A percentile compares a stretch with the other conserved stretches of the same genome.
Evolutionary conservation across 495 filamentous ascomycete genomes (phyloP).

Genomic region (Bacidia rubella): DNA sequence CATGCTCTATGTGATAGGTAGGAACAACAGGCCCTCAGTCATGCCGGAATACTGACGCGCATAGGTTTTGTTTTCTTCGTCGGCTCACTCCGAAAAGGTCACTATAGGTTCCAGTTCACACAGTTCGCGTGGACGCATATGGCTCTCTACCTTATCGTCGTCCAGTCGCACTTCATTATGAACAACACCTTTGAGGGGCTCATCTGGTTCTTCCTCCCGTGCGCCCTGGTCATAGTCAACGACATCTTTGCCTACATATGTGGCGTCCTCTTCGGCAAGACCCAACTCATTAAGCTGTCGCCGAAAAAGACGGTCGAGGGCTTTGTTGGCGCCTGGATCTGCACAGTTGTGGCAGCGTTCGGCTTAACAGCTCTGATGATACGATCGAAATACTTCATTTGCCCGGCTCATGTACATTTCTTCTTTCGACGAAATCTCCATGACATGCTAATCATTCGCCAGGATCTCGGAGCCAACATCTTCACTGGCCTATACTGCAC

Average conservation of each 20-base stretch:
- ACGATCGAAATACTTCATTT: slow-evolving; percentile 94
- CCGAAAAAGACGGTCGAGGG: slow-evolving; percentile 99
- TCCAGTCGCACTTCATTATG: slow-evolving; percentile 98
- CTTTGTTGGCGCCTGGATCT: slow-evolving; percentile 93
- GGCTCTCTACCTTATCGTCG: slow-evolving; percentile 94
- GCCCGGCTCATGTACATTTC: slow-evolving; percentile 66
- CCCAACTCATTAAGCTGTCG: slow-evolving; percentile 93
- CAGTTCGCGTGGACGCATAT: slow-evolving; percentile 99
- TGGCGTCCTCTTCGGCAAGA: slow-evolving; percentile 92
- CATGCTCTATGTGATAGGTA: slow-evolving; percentile 91
- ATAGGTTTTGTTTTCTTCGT: slow-evolving; percentile 98
- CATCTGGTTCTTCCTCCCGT: slow-evolving; percentile 99
- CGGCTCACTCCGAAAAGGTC: slow-evolving; percentile 82
- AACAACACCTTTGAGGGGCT: slow-evolving; percentile 99
- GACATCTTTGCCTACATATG: slow-evolving; percentile 98
- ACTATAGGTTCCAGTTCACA: slow-evolving; percentile 96
- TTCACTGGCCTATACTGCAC: slow-evolving; percentile 82
- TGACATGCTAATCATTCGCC: too few relatives aligned
- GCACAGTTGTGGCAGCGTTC: slow-evolving; percentile 76
- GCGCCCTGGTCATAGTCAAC: slow-evolving; percentile 90
- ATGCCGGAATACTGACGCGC: neutral
- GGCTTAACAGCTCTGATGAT: slow-evolving; percentile 77
- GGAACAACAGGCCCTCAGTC: neutral
- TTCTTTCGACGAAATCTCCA: slow-evolving; percentile 2
- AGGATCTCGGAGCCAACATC: slow-evolving; percentile 85